Evolutionary conservation across 1,284 basidiomycete genomes (phyloP).

Genomic region (Puccinia coronata): DNA sequence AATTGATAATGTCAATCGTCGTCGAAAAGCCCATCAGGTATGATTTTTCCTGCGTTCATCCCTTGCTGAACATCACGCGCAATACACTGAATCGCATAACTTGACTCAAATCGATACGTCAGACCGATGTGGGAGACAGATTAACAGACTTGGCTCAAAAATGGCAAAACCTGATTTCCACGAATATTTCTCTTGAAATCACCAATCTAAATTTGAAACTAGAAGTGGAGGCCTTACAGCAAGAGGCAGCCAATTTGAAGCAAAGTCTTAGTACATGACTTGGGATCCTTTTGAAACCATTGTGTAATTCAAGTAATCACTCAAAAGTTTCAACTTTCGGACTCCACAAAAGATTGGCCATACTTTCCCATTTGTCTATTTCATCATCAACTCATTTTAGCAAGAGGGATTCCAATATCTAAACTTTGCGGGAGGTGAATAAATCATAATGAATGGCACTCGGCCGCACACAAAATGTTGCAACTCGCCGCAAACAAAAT

Average conservation of each 20-base stretch:
- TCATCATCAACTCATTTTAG: not conserved
- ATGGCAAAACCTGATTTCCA: constrained; percentile 86
- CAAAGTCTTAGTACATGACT: constrained; percentile 1
- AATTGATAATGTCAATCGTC: constrained; percentile 78
- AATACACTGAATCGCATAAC: constrained; percentile 52
- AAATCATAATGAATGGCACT: too few relatives aligned
- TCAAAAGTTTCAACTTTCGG: not conserved
- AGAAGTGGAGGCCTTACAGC: constrained; percentile 64
- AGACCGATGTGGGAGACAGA: constrained; percentile 75
- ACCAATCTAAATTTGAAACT: constrained; percentile 80
- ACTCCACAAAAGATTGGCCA: not conserved
- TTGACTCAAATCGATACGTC: constrained; percentile 35
- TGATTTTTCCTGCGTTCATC: constrained; percentile 51
- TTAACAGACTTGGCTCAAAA: constrained; percentile 75
- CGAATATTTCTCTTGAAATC: constrained; percentile 83
- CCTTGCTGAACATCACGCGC: constrained; percentile 25
- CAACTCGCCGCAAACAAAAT: too few relatives aligned
- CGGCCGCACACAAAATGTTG: too few relatives aligned
- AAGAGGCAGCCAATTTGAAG: constrained; percentile 54
- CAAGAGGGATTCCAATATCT: too few relatives aligned
- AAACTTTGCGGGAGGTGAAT: too few relatives aligned
- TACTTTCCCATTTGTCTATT: not conserved
- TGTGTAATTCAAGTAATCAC: not conserved
- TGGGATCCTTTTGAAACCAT: not conserved
- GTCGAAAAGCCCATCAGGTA: constrained; percentile 80